Conservation (phyloP, 768 basidiomycete genomes). For the Mycena capillaripes region DNA sequence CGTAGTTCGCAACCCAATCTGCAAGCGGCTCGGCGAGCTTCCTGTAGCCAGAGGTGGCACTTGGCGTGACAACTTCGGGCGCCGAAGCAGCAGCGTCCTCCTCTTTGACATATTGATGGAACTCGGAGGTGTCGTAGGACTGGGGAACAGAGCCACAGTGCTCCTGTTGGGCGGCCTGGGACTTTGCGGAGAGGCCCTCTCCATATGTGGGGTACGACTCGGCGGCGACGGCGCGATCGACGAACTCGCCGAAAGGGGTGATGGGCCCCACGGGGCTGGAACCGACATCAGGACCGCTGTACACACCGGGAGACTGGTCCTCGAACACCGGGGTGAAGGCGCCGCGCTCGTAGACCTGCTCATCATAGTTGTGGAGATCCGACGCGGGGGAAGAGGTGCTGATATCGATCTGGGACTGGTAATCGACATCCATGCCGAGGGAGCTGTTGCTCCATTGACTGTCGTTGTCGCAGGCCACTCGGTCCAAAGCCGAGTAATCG, state of each 20-base stretch:
- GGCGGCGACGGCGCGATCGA: conserved; percentile 78
- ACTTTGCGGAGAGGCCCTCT: conserved; percentile 38
- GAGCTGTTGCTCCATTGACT: conserved; percentile 54
- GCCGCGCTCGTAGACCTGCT: conserved; percentile 54
- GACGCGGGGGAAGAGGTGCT: conserved; percentile 32
- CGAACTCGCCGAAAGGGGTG: conserved; percentile 83
- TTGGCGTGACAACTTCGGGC: conserved; percentile 62
- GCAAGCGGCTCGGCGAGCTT: conserved; percentile 83
- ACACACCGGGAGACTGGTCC: conserved; percentile 71
- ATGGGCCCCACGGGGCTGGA: conserved; percentile 83
- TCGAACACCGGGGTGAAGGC: conserved; percentile 76
- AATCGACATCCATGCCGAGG: conserved; percentile 48
- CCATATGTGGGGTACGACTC: conserved; percentile 32
- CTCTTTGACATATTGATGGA: conserved; percentile 50
- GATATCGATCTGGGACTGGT: conserved; percentile 38
- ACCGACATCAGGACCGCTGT: conserved; percentile 62
- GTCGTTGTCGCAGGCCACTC: conserved; percentile 50
- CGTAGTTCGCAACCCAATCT: conserved; percentile 83
- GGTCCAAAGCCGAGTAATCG: conserved; percentile 52
- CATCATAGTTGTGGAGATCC: conserved; percentile 44
- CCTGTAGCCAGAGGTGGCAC: conserved; percentile 72
- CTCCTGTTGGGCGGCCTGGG: conserved; percentile 41
- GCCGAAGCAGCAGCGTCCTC: conserved; percentile 51
- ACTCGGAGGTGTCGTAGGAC: conserved; percentile 39
- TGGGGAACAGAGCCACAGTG: conserved; percentile 35